phyloP scores from a whole-genome alignment of 345 rosid genomes.

The Gossypium raimondii region DNA sequence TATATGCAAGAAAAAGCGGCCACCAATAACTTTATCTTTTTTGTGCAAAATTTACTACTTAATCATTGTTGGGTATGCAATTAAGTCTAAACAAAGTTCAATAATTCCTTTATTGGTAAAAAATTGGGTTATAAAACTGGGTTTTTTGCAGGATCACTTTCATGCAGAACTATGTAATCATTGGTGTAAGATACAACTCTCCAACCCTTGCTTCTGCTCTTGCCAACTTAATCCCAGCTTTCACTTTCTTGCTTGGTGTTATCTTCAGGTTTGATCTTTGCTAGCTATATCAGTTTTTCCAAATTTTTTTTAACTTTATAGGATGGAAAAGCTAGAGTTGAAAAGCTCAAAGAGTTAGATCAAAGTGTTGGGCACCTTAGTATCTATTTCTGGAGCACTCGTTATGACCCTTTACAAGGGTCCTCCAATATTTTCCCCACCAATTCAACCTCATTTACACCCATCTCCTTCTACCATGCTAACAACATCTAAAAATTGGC shows the following conservation, averaged over 20 bases:
- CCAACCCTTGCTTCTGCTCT: constrained; percentile 52
- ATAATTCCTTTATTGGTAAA: background rate
- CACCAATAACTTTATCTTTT: constrained; percentile 32
- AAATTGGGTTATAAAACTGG: constrained; percentile 3
- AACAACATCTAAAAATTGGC: constrained; percentile 29
- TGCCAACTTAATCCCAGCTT: constrained; percentile 42
- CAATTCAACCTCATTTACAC: background rate
- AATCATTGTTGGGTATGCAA: constrained; percentile 40
- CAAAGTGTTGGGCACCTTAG: constrained; percentile 38
- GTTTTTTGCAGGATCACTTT: constrained; percentile 36
- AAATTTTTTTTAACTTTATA: constrained; percentile 5
- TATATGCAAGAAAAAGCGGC: constrained; percentile 24
- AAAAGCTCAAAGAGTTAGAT: constrained; percentile 36
- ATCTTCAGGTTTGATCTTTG: constrained; percentile 41
- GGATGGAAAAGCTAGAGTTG: constrained; percentile 41
- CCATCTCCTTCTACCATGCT: background rate
- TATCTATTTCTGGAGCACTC: constrained; percentile 43
- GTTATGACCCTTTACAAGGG: constrained; percentile 45
- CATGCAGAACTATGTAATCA: constrained; percentile 42
- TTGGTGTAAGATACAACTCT: constrained; percentile 46
- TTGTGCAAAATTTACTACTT: constrained; percentile 45
- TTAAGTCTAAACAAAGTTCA: background rate
- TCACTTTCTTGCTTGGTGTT: constrained; percentile 55
- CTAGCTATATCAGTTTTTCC: background rate
- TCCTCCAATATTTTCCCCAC: constrained; percentile 20